Conservation (phyloP, 805 yeast species). For the Grigorovia transvaalensis region DNA sequence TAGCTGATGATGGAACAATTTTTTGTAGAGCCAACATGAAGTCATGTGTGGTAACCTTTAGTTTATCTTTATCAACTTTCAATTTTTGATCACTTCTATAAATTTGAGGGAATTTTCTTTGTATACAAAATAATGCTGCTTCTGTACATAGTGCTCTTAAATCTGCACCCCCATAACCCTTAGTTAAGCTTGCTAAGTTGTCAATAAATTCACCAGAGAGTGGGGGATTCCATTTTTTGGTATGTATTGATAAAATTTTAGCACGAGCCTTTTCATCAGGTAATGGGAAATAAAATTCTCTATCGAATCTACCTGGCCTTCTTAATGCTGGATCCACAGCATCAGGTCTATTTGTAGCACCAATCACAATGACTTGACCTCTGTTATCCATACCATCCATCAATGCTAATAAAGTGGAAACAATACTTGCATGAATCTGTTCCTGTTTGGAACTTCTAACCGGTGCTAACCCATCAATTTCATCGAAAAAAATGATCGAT, state of each 20-base stretch:
- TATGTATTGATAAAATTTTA: constrained; percentile 74
- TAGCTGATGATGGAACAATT: constrained; percentile 84
- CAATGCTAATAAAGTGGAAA: constrained; percentile 83
- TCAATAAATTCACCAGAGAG: constrained; percentile 46
- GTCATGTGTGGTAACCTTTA: constrained; percentile 70
- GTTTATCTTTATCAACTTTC: constrained; percentile 56
- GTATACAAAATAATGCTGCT: constrained; percentile 86
- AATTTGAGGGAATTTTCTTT: constrained; percentile 87
- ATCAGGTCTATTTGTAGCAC: constrained; percentile 97
- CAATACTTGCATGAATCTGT: constrained; percentile 96
- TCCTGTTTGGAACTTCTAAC: constrained; percentile 96
- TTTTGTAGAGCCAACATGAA: constrained; percentile 78
- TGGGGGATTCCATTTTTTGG: constrained; percentile 80
- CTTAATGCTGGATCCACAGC: constrained; percentile 96
- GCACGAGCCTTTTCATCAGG: constrained; percentile 75
- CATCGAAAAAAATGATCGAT: constrained; percentile 91
- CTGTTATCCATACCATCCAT: constrained; percentile 99
- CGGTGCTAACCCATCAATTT: constrained; percentile 96
- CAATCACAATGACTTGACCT: constrained; percentile 96
- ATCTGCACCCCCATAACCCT: constrained; percentile 98
- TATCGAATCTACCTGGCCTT: constrained; percentile 93
- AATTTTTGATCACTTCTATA: constrained; percentile 68
- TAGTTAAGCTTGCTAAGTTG: constrained; percentile 68
- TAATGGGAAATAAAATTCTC: constrained; percentile 92
- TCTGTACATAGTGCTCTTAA: constrained; percentile 89